phyloP scores from a whole-genome alignment of 2,329 filamentous ascomycete species.

The Endocalyx cinctus region DNA sequence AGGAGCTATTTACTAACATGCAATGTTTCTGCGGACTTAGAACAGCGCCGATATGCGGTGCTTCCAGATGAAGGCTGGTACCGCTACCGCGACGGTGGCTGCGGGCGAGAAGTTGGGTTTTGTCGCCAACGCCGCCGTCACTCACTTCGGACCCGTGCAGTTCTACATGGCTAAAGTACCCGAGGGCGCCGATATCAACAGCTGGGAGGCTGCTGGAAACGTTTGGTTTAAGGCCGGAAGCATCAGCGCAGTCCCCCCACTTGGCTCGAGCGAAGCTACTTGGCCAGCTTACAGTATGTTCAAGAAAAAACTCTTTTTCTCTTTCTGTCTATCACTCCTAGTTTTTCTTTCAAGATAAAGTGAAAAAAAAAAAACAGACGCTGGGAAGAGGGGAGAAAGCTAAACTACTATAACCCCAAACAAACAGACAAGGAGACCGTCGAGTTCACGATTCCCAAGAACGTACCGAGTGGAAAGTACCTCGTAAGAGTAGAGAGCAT shows the following conservation, averaged over 20 bases:
- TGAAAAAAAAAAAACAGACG: neutral
- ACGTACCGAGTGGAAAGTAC: slow-evolving; percentile 29
- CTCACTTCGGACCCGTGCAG: slow-evolving; percentile 27
- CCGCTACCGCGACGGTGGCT: slow-evolving; percentile 17
- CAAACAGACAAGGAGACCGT: slow-evolving; percentile 19
- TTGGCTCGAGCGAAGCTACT: slow-evolving; percentile 16
- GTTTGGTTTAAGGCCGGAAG: slow-evolving; percentile 30
- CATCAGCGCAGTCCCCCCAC: slow-evolving; percentile 19
- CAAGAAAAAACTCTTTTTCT: neutral
- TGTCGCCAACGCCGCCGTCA: slow-evolving; percentile 22
- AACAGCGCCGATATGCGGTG: slow-evolving; percentile 27
- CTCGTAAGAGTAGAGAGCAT: slow-evolving; percentile 31
- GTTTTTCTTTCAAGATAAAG: too few species aligned
- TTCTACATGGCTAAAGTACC: slow-evolving; percentile 30
- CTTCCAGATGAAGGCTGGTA: slow-evolving; percentile 23
- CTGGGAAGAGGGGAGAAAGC: neutral
- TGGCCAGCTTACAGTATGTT: slow-evolving; percentile 22
- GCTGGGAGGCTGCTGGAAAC: slow-evolving; percentile 27
- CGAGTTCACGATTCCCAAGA: slow-evolving; percentile 28
- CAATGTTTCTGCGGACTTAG: too few species aligned
- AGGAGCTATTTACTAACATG: too few species aligned
- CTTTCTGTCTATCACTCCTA: neutral
- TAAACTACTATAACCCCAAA: slow-evolving; percentile 1
- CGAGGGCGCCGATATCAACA: slow-evolving; percentile 24
- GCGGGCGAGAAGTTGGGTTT: slow-evolving; percentile 25